phyloP scores from a whole-genome alignment of 2,329 filamentous ascomycete genomes.

The Fusarium sp. region DNA sequence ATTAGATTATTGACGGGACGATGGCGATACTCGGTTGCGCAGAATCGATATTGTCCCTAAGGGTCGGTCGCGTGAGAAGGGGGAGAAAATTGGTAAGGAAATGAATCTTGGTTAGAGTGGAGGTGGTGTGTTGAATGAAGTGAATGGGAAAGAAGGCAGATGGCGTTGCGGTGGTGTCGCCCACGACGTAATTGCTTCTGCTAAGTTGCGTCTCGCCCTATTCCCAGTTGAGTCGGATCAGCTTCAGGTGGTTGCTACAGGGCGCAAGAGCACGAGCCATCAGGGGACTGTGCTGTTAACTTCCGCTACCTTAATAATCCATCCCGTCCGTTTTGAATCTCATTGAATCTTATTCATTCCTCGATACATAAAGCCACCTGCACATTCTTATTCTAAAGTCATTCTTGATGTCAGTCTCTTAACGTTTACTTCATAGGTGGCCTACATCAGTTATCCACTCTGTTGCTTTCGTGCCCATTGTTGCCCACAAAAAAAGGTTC shows the following conservation, averaged over 20 bases:
- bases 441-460: slow-evolving; percentile 13
- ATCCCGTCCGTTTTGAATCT: slow-evolving; percentile 1
- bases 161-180: slow-evolving; percentile 25
- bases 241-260: slow-evolving; percentile 39
- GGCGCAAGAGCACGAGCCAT: slow-evolving; percentile 43
- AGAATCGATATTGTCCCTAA: slow-evolving; percentile 21
- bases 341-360: background rate
- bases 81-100: slow-evolving; percentile 31
- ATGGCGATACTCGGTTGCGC: slow-evolving; percentile 21
- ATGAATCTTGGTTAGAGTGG: slow-evolving; percentile 27
- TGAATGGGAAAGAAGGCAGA: slow-evolving; percentile 32
- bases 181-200: slow-evolving; percentile 46
- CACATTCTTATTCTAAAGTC: slow-evolving; percentile 4
- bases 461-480: slow-evolving; percentile 3
- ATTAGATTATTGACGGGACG: slow-evolving; percentile 3
- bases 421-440: slow-evolving; percentile 1
- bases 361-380: background rate
- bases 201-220: slow-evolving; percentile 22
- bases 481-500: slow-evolving; percentile 22
- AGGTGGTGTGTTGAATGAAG: slow-evolving; percentile 16
- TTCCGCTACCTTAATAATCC: slow-evolving; percentile 14
- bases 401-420: background rate
- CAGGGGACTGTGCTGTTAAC: slow-evolving; percentile 19
- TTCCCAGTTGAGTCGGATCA: slow-evolving; percentile 36
- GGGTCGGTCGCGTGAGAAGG: slow-evolving; percentile 29